These are phyloP conservation scores for Fremontodendron californicum DNA, from an alignment of 345 rosid genomes.

Conservation along the genomic window DNA sequence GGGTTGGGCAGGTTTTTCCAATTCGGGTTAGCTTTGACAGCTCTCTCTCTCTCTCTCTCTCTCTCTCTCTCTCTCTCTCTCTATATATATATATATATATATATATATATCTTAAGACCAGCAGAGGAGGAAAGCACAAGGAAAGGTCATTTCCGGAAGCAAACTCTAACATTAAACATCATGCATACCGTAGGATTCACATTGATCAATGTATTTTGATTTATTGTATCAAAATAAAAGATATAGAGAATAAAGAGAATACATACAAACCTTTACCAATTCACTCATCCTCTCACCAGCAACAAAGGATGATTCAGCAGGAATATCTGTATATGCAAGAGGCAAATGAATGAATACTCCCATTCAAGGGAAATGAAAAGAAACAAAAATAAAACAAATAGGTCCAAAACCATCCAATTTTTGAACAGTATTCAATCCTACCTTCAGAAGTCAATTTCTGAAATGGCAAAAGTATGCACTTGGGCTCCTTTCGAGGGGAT, in stretches of 20 bases:
- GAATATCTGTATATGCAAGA: constrained; percentile 41
- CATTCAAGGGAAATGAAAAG: background rate
- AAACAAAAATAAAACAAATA: background rate
- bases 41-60: too few relatives aligned
- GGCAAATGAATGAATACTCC: constrained; percentile 8
- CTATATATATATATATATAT: too few relatives aligned
- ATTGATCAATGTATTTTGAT: background rate
- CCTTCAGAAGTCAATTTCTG: constrained; percentile 55
- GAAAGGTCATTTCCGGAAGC: background rate
- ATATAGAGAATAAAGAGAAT: background rate
- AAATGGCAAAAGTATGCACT: constrained; percentile 60
- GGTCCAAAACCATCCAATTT: background rate
- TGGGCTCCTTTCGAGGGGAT: constrained; percentile 76
- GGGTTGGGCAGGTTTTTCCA: too few relatives aligned
- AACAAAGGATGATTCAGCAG: constrained; percentile 60
- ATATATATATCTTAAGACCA: background rate
- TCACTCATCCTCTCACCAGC: constrained; percentile 82
- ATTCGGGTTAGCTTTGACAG: too few relatives aligned
- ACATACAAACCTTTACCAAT: constrained; percentile 76
- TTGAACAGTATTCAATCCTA: constrained; percentile 23
- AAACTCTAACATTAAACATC: background rate
- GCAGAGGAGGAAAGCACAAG: background rate
- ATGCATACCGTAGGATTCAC: background rate
- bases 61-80: too few relatives aligned
- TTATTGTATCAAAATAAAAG: background rate